Evolutionary conservation across 2,329 filamentous ascomycete genomes (phyloP), one percentile per base, ranked within the genome.

Genomic region (Paecilomyces sp.): DNA sequence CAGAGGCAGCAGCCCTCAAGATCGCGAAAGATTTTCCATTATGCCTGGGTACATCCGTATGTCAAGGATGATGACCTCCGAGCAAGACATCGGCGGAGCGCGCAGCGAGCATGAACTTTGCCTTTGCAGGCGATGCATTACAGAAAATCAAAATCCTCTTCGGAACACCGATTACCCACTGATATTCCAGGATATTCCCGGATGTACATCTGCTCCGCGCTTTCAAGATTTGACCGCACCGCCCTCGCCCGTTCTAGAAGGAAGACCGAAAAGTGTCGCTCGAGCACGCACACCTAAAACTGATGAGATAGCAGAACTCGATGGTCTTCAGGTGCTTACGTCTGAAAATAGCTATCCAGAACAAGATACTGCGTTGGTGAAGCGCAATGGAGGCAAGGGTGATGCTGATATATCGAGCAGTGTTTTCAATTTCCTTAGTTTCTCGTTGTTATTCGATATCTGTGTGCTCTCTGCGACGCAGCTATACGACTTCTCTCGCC

Each of bases 41-140:
- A 73, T 72, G 61, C 70, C 68, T 74, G 73, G 72, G 58, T 73
- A 66, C 72, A 75, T 70, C 71, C 73, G 65, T 72, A 74, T 67
- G 58, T 64, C 68, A 63, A 70, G 66, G 34, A 64, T 69, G 25
- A 65, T 63, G 5, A 70, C 64, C 8, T 68, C 67, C 25, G 70
- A 69, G 61, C 66, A 30, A 25, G 13, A 53, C 6, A 30, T 53
- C 24, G 22, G 22, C 28, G 28, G 11, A 9, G 24, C 51, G 11
- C 22, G 28, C 28, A 24, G 22, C 13, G 24, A 53, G 2, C 28
- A 53, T n/a, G 11, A 30, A 25, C n/a, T 25, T 53, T 53, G 51
- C 24, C 51, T 53, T 9, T 53, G 51, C 28, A 18, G 51, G 24
- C 9, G 8, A 7, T 53, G 51, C n/a, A 30, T 53, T 3, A 22